Evolutionary conservation across 208 protist genomes (phyloP).

Genomic region (Leishmania tarentolae): DNA sequence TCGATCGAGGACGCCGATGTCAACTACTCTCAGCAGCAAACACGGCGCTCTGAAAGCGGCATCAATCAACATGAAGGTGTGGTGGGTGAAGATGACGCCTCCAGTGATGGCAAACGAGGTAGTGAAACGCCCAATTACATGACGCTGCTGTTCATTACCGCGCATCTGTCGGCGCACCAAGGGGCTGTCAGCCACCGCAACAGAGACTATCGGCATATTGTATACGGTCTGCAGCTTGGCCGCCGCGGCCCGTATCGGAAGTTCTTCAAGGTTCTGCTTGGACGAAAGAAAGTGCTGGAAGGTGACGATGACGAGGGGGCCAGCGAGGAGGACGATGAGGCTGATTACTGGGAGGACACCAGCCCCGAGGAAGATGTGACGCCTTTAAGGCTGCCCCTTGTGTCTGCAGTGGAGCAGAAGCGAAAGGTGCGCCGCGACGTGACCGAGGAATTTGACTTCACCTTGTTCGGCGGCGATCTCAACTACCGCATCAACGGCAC

Average conservation of each 20-base stretch:
- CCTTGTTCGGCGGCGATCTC: constrained; percentile 94
- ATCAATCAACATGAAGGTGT: neutral
- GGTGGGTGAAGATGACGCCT: neutral
- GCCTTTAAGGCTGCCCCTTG: constrained; percentile 17
- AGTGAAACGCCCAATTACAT: constrained; percentile 39
- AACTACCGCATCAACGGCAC: constrained; percentile 96
- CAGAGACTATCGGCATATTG: constrained; percentile 80
- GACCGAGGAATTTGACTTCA: constrained; percentile 90
- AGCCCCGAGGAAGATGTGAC: constrained; percentile 9
- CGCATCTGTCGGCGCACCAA: constrained; percentile 92
- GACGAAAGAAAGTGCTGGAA: neutral
- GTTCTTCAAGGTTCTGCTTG: constrained; percentile 37
- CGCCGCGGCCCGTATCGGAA: constrained; percentile 36
- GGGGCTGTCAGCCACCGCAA: constrained; percentile 76
- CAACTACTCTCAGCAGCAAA: neutral
- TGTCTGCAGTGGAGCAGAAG: constrained; percentile 7
- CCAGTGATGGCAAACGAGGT: neutral
- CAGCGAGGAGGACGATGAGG: constrained; percentile 8
- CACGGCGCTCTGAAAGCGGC: neutral
- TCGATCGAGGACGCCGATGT: neutral
- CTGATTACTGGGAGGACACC: constrained; percentile 11
- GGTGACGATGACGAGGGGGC: constrained; percentile 20
- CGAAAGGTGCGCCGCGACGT: constrained; percentile 51
- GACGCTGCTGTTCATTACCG: constrained; percentile 86
- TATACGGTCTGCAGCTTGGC: constrained; percentile 51